Conservation (phyloP, 2,329 filamentous ascomycete genomes). For the Dactylellina sp. region DNA sequence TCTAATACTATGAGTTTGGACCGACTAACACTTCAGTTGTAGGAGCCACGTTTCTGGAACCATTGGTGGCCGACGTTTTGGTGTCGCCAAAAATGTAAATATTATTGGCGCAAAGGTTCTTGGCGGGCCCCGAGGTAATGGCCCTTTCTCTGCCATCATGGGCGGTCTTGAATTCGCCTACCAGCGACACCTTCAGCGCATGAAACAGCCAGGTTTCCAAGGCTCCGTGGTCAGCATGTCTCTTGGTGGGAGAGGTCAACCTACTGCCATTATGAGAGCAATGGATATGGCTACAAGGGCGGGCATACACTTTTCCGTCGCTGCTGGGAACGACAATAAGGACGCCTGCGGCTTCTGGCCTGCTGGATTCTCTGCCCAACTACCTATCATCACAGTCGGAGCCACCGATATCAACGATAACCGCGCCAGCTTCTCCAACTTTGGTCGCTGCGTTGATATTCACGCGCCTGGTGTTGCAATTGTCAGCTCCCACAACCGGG, state of each 20-base stretch:
- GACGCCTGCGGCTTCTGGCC: conserved; percentile 61
- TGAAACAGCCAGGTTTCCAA: conserved; percentile 62
- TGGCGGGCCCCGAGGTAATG: conserved; percentile 61
- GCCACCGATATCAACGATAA: conserved; percentile 63
- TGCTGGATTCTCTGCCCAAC: conserved; percentile 63
- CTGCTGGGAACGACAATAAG: conserved; percentile 63
- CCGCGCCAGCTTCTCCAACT: conserved; percentile 65
- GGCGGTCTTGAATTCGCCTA: conserved; percentile 65
- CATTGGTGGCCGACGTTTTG: conserved; percentile 62
- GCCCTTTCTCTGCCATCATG: conserved; percentile 64
- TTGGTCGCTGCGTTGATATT: conserved; percentile 69
- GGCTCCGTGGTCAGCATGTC: conserved; percentile 70
- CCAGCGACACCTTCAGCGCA: conserved; percentile 65
- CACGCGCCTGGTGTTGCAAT: conserved; percentile 71
- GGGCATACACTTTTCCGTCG: conserved; percentile 64
- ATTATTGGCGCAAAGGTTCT: conserved; percentile 67
- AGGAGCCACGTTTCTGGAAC: conserved; percentile 60
- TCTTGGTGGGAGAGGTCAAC: conserved; percentile 67
- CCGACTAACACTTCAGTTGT: not conserved
- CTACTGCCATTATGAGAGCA: conserved; percentile 67
- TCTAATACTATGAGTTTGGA: not conserved
- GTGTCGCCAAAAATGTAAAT: conserved; percentile 66
- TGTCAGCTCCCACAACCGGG: conserved; percentile 66
- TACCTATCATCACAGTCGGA: conserved; percentile 64
- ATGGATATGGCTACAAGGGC: conserved; percentile 66